Percentiles rank a stretch among this genome's conserved stretches.
Evolutionary conservation across 129 eudicot genomes (phyloP).

Genomic region (Tanacetum coccineum): DNA sequence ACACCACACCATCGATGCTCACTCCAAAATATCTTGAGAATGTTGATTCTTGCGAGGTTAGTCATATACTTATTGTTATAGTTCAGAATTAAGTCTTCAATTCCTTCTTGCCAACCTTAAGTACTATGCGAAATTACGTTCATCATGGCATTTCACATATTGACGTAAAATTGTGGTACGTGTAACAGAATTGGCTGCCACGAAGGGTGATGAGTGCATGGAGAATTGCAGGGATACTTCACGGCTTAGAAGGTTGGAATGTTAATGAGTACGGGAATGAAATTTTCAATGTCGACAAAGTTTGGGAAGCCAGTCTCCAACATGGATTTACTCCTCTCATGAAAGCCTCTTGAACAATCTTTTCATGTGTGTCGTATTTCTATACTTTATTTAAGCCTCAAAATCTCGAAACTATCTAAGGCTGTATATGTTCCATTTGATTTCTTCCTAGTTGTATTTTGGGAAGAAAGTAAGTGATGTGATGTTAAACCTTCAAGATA

Average conservation of each 20-base stretch:
- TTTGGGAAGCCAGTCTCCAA: constrained; percentile 60
- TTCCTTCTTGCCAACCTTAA: neutral
- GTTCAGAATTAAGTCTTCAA: neutral
- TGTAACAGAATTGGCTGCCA: constrained; percentile 74
- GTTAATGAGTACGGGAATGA: constrained; percentile 57
- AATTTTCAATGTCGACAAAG: constrained; percentile 45
- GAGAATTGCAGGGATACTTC: constrained; percentile 78
- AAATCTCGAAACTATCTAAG: neutral
- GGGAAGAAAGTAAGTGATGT: too few relatives aligned
- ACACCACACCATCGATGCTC: constrained; percentile 74
- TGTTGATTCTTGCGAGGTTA: constrained; percentile 88
- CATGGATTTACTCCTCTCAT: constrained; percentile 55
- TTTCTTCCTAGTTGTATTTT: too few relatives aligned
- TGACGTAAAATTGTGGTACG: neutral
- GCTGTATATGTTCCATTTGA: neutral
- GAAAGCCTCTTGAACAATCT: constrained; percentile 21
- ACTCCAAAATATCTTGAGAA: constrained; percentile 65
- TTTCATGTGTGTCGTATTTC: neutral
- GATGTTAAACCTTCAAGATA: too few relatives aligned
- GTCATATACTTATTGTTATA: constrained; percentile 3
- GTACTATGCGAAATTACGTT: neutral
- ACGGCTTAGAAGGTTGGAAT: constrained; percentile 68
- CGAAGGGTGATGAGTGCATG: constrained; percentile 85
- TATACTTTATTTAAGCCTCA: constrained; percentile 4
- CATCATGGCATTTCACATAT: neutral